Evolutionary conservation across 2,329 filamentous ascomycete genomes (phyloP).

Genomic region (Trichoderma semiorbis): DNA sequence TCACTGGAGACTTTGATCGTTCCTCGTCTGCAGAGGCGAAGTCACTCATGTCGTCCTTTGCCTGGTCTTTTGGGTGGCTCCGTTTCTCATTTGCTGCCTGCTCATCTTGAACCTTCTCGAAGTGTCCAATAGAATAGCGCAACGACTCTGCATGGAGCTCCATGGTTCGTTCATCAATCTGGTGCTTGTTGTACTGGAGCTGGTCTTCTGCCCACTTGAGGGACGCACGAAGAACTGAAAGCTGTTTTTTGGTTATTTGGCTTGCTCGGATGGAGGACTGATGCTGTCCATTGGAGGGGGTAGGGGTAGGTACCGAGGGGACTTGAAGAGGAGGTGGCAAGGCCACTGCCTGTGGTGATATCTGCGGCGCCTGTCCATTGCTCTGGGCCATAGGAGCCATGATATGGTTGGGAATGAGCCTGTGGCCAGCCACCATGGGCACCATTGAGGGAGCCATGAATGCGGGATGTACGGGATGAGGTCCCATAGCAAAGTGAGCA

Average conservation of each 20-base stretch:
- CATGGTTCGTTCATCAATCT: conserved; percentile 56
- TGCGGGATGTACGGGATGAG: conserved; percentile 26
- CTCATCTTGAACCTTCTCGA: conserved; percentile 44
- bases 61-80: conserved; percentile 38
- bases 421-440: conserved; percentile 22
- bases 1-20: not conserved
- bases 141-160: conserved; percentile 41
- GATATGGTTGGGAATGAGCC: conserved; percentile 24
- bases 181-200: conserved; percentile 58
- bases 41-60: conserved; percentile 23
- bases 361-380: conserved; percentile 20
- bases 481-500: conserved; percentile 29
- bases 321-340: not conserved
- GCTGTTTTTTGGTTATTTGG: conserved; percentile 58
- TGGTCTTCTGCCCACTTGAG: conserved; percentile 57
- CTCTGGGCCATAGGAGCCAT: conserved; percentile 23
- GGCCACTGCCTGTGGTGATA: not conserved
- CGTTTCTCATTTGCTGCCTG: conserved; percentile 46
- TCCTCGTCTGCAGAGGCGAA: conserved; percentile 21
- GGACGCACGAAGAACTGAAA: conserved; percentile 49
- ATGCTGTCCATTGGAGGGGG: conserved; percentile 36
- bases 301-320: not conserved
- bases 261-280: conserved; percentile 59
- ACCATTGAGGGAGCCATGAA: conserved; percentile 28
- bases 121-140: conserved; percentile 46